Base-by-base conservation (phyloP, 768 basidiomycete species). In the Neoboletus subvelutipes region DNA sequence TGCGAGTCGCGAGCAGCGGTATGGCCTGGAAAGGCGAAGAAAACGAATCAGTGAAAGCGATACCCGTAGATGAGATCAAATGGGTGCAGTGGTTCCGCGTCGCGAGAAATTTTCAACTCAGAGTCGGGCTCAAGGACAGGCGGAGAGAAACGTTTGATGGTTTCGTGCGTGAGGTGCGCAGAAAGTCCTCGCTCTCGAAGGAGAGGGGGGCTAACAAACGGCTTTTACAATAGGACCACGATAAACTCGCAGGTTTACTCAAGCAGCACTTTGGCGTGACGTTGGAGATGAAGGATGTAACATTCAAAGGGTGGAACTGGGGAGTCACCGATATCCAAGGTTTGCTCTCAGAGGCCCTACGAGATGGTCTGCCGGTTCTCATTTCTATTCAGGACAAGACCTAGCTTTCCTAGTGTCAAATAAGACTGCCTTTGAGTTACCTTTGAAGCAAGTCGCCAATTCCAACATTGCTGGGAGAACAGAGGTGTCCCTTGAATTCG, bases 291-390 rank as follows among this genome's bases (percentile, higher is more conserved):
- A 87, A 86, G 71, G 97, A 99, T 62, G 80, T 86, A 18, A 87
- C 91, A 13, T 84, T 95, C 70, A 94, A 92, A 69, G 97, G 97
- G 1, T 98, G 94, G 94, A 98, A 99, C 71, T 98, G 97, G 97
- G 97, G 97, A 5, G 83, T 88, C 31, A 91, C 92, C 2, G 93
- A 96, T 67, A 92, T 98, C 60, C 90, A 92, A 81, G 92, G 96
- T 92, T 59, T 54, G 78, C 50, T 18, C 48, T 37, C 15, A n/a
- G 46, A 18, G 41, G 48, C 20, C 7, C 41, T 42, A 45, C 24
- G 8, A 12, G 28, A 28, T 24, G 24, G 10, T 40, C 31, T 22
- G 10, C 34, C 34, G 20, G 40, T 45, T 29, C 56, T 59, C 26
- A 63, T 43, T 37, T 50, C 37, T 17, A 43, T 26, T 17, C 58